Evolutionary conservation across 352 stramenopile genomes (phyloP).

Genomic region (Globisporangium polare): DNA sequence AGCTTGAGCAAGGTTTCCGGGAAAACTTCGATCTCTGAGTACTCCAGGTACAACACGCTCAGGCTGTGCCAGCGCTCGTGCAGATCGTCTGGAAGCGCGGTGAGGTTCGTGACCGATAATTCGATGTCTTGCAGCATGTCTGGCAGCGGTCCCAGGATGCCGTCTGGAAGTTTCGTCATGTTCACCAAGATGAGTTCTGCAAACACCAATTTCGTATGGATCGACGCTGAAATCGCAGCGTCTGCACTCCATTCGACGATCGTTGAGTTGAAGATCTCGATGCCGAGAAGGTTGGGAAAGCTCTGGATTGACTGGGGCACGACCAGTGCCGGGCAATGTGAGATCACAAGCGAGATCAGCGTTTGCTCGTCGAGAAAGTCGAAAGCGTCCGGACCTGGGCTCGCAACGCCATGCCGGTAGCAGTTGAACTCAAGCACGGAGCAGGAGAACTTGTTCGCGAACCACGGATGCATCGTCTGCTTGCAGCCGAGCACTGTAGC

Average conservation of each 20-base stretch:
- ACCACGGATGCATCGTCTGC: constrained; percentile 33
- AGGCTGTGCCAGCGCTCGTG: constrained; percentile 18
- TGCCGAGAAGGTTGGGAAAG: constrained; percentile 27
- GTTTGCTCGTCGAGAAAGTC: constrained; percentile 15
- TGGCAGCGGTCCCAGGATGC: constrained; percentile 17
- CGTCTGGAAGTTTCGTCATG: constrained; percentile 24
- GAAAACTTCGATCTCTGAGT: constrained; percentile 14
- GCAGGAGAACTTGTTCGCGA: constrained; percentile 27
- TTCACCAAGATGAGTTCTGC: constrained; percentile 22
- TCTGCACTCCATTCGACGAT: constrained; percentile 19
- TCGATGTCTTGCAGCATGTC: constrained; percentile 24
- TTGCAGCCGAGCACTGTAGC: constrained; percentile 16
- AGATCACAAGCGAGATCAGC: constrained; percentile 20
- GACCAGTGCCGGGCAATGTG: constrained; percentile 22
- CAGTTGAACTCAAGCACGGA: constrained; percentile 24
- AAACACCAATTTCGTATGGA: constrained; percentile 21
- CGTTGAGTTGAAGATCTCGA: constrained; percentile 36
- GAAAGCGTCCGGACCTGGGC: not conserved
- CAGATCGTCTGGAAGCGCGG: constrained; percentile 14
- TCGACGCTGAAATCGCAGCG: constrained; percentile 17
- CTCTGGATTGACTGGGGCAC: constrained; percentile 15
- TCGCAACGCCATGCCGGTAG: constrained; percentile 11
- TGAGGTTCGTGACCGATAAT: constrained; percentile 21
- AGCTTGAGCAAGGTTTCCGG: constrained; percentile 3
- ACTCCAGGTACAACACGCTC: constrained; percentile 22